phyloP scores from a whole-genome alignment of 306 rosid species.

The Sesbania bispinosa region DNA sequence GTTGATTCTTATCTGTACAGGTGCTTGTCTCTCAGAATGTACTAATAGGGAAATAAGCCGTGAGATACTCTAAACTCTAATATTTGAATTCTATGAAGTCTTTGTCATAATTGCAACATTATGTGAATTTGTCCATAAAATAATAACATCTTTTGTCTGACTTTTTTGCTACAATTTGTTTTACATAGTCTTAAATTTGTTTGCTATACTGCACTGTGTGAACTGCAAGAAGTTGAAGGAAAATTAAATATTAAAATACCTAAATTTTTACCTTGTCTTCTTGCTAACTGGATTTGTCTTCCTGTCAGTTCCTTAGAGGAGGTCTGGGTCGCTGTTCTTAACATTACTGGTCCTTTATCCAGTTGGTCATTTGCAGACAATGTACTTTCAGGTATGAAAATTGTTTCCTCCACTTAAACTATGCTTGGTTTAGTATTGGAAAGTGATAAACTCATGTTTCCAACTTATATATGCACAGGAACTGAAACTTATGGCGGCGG shows the following conservation, averaged over 20 bases:
- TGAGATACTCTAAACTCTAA: not conserved
- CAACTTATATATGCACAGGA: constrained; percentile 41
- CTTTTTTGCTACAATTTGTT: not conserved
- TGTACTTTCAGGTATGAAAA: constrained; percentile 64
- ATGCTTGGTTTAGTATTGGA: no score
- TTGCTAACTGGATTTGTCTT: constrained; percentile 14
- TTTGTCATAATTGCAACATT: not conserved
- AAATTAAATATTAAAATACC: not conserved
- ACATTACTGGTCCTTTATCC: constrained; percentile 96
- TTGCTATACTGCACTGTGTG: not conserved
- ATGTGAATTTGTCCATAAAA: not conserved
- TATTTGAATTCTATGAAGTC: not conserved
- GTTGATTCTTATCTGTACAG: not conserved
- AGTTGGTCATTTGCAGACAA: constrained; percentile 94
- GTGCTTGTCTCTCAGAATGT: not conserved
- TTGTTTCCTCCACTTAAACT: not conserved
- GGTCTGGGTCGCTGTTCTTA: constrained; percentile 89
- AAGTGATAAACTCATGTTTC: no score
- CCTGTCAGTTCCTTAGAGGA: constrained; percentile 75
- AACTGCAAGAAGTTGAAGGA: not conserved
- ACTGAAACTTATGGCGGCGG: constrained; percentile 56
- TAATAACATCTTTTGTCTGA: not conserved
- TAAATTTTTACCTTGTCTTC: not conserved
- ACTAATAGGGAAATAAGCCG: not conserved
- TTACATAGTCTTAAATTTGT: not conserved